A percentile compares a stretch with the other conserved stretches of the same genome.
Conservation (phyloP, 163 green algal species). For the Volvox carteri region DNA sequence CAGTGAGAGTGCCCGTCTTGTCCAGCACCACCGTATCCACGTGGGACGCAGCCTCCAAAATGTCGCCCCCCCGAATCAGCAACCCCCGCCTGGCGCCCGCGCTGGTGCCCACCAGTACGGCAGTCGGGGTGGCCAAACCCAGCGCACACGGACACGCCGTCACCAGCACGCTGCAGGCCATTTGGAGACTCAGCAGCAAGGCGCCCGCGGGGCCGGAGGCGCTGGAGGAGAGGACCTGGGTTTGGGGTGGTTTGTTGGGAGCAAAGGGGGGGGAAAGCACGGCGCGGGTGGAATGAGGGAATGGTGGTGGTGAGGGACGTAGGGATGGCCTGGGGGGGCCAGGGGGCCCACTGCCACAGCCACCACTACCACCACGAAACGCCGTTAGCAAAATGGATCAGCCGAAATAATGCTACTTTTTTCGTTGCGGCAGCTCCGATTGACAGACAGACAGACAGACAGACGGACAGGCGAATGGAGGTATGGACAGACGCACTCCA, state of each 20-base stretch:
- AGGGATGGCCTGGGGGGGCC: too few relatives aligned
- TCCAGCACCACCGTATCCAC: conserved; percentile 88
- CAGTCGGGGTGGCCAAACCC: conserved; percentile 97
- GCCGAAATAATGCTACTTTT: too few relatives aligned
- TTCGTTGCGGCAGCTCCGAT: too few relatives aligned
- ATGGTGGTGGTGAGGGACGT: not conserved
- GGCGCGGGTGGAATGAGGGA: not conserved
- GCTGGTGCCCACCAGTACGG: conserved; percentile 93
- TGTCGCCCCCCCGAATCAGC: conserved; percentile 92
- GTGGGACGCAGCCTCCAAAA: conserved; percentile 82
- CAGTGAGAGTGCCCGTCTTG: conserved; percentile 97
- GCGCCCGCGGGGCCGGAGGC: conserved; percentile 52
- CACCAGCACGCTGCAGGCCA: conserved; percentile 97
- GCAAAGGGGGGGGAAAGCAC: not conserved
- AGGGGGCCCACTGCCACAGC: too few relatives aligned
- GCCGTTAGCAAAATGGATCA: too few relatives aligned
- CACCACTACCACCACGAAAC: too few relatives aligned
- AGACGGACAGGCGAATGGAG: too few relatives aligned
- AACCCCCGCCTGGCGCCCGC: conserved; percentile 85
- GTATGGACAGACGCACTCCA: too few relatives aligned
- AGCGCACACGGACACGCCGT: conserved; percentile 99
- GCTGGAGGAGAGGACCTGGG: conserved; percentile 30
- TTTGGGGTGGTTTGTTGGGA: not conserved
- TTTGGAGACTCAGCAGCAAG: conserved; percentile 86
- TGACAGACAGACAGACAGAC: too few relatives aligned